Evolutionary conservation across 495 filamentous ascomycete genomes (phyloP), one percentile per base, ranked within the genome.

Genomic region (Penicillium argentinense): DNA sequence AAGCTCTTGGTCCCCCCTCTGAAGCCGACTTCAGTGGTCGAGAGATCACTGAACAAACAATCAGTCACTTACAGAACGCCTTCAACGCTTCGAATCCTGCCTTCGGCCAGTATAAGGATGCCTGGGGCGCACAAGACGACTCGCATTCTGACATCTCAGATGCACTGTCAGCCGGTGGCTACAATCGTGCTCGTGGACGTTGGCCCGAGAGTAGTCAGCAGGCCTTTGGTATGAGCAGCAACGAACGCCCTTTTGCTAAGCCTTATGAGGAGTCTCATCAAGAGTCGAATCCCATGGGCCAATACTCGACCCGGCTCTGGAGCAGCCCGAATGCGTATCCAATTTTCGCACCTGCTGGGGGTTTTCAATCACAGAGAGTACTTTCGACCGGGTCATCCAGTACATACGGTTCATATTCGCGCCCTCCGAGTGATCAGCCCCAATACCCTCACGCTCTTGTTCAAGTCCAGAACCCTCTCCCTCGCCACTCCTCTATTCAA

Each of bases 121-220:
- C 73, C 30, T 92, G 87, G 88, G 68, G 60, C 38, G 52, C 68
- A 19, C 78, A 80, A 49, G 86, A 91, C 29, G 88, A 91, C 58
- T 67, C 76, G 42, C 80, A 78, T 26, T 86, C 84, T 28, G 81
- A 81, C 42, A 77, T 64, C 12, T 76, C 80, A 30, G 87, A 89
- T 57, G 63, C 76, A 26, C 54, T 82, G 51, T 84, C 83, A 45
- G 65, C 77, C 38, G 78, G 70, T 30, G 79, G 73, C 4, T 83
- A 81, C 60, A 83, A 75, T 60, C 77, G 79, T 50, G 53, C 76
- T 51, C 78, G 81, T 38, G 82, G 75, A 36, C 80, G 85, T 52
- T 91, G 87, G 87, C 72, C 66, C 16, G 60, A 68, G 21, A 57
- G 65, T 19, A 50, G 56, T 12, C 64, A 68, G 42, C 54, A 62